Evolutionary conservation across 2,329 filamentous ascomycete genomes (phyloP).

Genomic region (Lachnellula cervina): DNA sequence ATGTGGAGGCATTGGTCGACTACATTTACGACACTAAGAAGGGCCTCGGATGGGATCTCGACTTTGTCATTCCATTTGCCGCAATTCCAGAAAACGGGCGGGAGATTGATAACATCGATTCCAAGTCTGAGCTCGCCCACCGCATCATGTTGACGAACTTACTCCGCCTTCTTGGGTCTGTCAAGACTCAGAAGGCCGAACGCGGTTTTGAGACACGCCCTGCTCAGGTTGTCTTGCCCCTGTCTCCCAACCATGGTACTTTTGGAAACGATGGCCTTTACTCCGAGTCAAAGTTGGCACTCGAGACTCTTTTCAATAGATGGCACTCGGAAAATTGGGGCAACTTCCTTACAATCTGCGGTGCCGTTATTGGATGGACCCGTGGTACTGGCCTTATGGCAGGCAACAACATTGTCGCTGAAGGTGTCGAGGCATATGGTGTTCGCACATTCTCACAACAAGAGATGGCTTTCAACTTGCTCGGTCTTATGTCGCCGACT

Average conservation of each 20-base stretch:
- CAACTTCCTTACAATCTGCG: conserved; percentile 96
- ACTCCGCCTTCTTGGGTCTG: conserved; percentile 78
- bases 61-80: conserved; percentile 93
- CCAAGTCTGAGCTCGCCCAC: conserved; percentile 94
- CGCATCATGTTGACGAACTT: conserved; percentile 99
- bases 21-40: conserved; percentile 98
- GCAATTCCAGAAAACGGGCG: conserved; percentile 97
- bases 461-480: conserved; percentile 98
- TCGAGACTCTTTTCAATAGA: conserved; percentile 96
- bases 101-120: conserved; percentile 94
- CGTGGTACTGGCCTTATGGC: conserved; percentile 97
- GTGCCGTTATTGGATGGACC: conserved; percentile 98
- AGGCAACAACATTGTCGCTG: conserved; percentile 94
- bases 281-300: conserved; percentile 93
- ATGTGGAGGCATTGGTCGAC: conserved; percentile 86
- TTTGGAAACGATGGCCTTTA: conserved; percentile 98
- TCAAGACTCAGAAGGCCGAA: conserved; percentile 86
- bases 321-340: conserved; percentile 98
- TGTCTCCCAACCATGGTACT: conserved; percentile 97
- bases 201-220: conserved; percentile 91
- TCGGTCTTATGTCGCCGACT: conserved; percentile 89
- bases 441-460: conserved; percentile 98
- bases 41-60: conserved; percentile 95
- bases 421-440: conserved; percentile 93
- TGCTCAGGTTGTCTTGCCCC: conserved; percentile 89